Base-by-base conservation (phyloP, 768 basidiomycete species). In the Sporobolomyces roseus region DNA sequence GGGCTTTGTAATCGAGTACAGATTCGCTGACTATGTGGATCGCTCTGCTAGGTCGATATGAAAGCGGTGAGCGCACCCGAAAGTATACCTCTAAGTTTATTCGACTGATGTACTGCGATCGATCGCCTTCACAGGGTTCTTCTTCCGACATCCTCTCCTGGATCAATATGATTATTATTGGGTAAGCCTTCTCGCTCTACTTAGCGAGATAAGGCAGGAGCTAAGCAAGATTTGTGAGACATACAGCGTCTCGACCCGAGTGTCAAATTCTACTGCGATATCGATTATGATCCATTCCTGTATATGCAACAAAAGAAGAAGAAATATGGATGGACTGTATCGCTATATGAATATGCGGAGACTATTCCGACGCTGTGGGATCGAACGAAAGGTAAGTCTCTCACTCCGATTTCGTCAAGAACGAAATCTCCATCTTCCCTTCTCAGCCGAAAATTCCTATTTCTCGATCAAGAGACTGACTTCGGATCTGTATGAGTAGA, bases 291-390 rank as follows among this genome's bases (percentile, higher is more conserved):
- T 72, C 90, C 91, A 0, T 93, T 93, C 82, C 78, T 86, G 51
- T 82, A 85, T 66, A 90, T 93, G 89, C 82, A 87, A 74, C 85
- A 87, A 60, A 81, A 88, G 66, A 84, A 89, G 49, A 93, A 92
- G 80, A 84, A 88, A 52, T 96, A 96, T 74, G 91, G 91, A 85
- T 76, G 71, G 54, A 74, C 67, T 66, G 36, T 58, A 7, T 60
- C 58, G 14, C 58, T 66, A 23, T 66, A 66, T 32, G 65, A 66
- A 76, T 92, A 88, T 80, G 82, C 84, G 56, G 83, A 85, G 56
- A 93, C 92, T 38, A 90, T 93, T 65, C 85, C 86, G 36, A 88
- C 88, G 3, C 80, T 93, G 17, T 93, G 92, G 91, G 78, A 83
- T 5, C 80, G 82, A 9, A 87, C 88, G 32, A 87, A 85, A 27